phyloP scores from a whole-genome alignment of 2,329 filamentous ascomycete genomes.

The Emericellopsis atlantica region DNA sequence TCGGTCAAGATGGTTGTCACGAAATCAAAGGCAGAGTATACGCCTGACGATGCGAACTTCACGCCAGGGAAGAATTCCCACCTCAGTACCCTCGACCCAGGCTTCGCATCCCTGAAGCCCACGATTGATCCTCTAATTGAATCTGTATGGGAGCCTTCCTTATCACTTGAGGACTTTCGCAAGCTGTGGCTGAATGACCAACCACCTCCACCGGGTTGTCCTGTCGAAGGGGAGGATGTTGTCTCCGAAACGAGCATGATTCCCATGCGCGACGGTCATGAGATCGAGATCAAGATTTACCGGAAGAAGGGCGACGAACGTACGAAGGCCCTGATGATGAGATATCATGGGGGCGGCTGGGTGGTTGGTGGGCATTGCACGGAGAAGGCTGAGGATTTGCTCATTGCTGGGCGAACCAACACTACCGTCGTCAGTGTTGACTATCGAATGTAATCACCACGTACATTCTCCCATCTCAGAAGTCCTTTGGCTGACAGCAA shows the following conservation, averaged over 20 bases:
- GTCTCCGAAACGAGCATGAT: conserved; percentile 13
- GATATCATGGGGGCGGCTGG: conserved; percentile 24
- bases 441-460: conserved; percentile 18
- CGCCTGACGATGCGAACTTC: conserved; percentile 13
- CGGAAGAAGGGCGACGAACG: conserved; percentile 10
- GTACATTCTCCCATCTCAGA: background rate
- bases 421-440: conserved; percentile 23
- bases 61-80: conserved; percentile 21
- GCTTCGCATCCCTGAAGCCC: conserved; percentile 13
- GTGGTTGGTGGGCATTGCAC: conserved; percentile 18
- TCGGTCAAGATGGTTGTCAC: conserved; percentile 10
- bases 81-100: conserved; percentile 16
- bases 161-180: conserved; percentile 15
- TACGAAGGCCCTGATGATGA: conserved; percentile 13
- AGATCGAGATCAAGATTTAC: conserved; percentile 21
- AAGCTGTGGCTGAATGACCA: conserved; percentile 10
- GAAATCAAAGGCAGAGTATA: conserved; percentile 15
- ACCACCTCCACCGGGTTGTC: conserved; percentile 13
- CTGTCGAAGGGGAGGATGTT: conserved; percentile 19
- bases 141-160: conserved; percentile 13
- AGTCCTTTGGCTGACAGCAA: background rate
- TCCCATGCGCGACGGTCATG: conserved; percentile 17
- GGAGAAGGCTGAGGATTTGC: conserved; percentile 20
- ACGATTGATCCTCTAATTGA: conserved; percentile 12
- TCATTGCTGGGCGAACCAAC: conserved; percentile 16